Conservation (phyloP, 129 eudicot genomes). For the Solidago caesia region DNA sequence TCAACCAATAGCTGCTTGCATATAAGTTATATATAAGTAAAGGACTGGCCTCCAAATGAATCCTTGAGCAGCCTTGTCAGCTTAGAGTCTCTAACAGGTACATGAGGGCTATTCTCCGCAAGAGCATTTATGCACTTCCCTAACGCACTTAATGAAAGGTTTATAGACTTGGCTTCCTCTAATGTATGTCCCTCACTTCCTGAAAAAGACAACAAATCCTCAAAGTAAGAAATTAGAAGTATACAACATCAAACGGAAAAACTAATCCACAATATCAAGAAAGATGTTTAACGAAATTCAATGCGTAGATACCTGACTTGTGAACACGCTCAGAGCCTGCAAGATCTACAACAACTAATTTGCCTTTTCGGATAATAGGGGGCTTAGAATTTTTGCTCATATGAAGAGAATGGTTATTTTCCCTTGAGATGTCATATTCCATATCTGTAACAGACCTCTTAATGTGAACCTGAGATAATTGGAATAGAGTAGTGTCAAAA, state of each 20-base stretch:
- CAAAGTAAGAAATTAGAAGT: conserved; percentile 17
- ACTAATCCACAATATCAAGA: not conserved
- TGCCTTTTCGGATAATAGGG: conserved; percentile 86
- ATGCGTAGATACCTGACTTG: conserved; percentile 77
- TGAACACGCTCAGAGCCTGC: conserved; percentile 99
- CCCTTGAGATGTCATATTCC: conserved; percentile 65
- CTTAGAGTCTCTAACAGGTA: conserved; percentile 98
- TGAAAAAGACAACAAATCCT: conserved; percentile 27
- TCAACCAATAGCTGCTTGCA: no score
- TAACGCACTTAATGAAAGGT: conserved; percentile 94
- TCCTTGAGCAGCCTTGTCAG: conserved; percentile 96
- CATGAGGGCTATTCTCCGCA: conserved; percentile 98
- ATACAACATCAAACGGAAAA: not conserved
- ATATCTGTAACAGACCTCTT: conserved; percentile 69
- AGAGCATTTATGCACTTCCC: conserved; percentile 99
- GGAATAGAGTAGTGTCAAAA: conserved; percentile 3
- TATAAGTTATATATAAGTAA: not conserved
- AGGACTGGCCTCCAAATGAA: conserved; percentile 95
- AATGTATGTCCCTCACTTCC: conserved; percentile 98
- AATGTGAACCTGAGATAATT: conserved; percentile 67
- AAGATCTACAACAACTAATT: conserved; percentile 94
- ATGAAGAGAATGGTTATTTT: conserved; percentile 50
- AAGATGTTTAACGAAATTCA: not conserved
- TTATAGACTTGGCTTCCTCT: conserved; percentile 98
- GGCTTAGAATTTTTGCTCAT: conserved; percentile 57